Conservation (phyloP, 257 asterid species). For the Parsonsia alboflavescens region DNA sequence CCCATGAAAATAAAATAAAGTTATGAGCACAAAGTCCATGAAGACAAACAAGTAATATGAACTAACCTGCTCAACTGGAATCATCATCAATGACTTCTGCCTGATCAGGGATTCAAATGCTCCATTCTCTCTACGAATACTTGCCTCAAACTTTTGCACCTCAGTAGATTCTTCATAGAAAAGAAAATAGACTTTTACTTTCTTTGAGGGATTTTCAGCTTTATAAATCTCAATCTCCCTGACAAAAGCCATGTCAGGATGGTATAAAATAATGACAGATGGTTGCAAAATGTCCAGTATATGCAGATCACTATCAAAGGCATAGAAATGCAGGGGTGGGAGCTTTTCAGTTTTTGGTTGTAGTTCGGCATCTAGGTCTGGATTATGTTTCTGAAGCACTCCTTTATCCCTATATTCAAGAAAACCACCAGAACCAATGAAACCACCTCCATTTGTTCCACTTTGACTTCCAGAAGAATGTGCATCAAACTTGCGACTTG, state of each 20-base stretch:
- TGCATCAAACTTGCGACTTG: constrained; percentile 32
- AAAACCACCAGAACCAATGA: constrained; percentile 26
- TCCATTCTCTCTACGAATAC: constrained; percentile 81
- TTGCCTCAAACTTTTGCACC: constrained; percentile 91
- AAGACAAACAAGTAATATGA: background rate
- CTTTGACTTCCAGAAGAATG: constrained; percentile 32
- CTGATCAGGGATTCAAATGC: constrained; percentile 93
- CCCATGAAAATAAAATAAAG: background rate
- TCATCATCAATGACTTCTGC: constrained; percentile 91
- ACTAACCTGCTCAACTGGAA: constrained; percentile 78
- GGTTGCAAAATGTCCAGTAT: constrained; percentile 82
- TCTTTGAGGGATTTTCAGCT: constrained; percentile 77
- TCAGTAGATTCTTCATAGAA: constrained; percentile 93
- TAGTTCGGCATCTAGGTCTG: constrained; percentile 30
- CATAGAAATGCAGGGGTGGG: constrained; percentile 70
- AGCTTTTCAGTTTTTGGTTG: constrained; percentile 29
- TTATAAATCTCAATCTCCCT: constrained; percentile 89
- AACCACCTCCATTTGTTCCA: constrained; percentile 17
- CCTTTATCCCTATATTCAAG: constrained; percentile 27
- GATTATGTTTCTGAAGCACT: constrained; percentile 52
- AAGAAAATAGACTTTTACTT: constrained; percentile 75
- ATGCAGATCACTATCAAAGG: constrained; percentile 74
- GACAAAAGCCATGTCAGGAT: constrained; percentile 84
- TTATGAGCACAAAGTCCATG: background rate
- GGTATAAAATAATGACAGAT: constrained; percentile 76